Evolutionary conservation across 2,329 filamentous ascomycete species (phyloP).

Genomic region (Tolypocladium sp.): DNA sequence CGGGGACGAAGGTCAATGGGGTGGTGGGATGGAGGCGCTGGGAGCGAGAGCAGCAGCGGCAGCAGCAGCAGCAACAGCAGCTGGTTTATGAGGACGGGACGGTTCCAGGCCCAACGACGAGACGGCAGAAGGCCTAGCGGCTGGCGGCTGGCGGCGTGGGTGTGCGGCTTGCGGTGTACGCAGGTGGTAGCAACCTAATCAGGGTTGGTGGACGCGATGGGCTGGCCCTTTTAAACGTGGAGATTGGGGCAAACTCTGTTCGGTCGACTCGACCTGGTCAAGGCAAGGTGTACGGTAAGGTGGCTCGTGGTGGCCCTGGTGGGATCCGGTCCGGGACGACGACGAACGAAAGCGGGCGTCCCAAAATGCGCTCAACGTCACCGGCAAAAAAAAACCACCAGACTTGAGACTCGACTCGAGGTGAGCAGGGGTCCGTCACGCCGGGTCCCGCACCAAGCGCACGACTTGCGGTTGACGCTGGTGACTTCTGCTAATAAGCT

Average conservation of each 20-base stretch:
- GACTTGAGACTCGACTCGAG: not conserved
- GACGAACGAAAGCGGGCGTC: not conserved
- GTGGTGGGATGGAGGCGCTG: not conserved
- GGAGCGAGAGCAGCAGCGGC: not conserved
- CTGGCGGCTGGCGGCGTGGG: not conserved
- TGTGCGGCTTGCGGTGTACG: not conserved
- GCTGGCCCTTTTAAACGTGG: constrained; percentile 5
- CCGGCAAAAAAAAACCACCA: not conserved
- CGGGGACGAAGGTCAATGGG: constrained; percentile 4
- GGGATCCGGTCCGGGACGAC: not conserved
- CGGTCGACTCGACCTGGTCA: constrained; percentile 2
- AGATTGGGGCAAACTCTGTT: constrained; percentile 8
- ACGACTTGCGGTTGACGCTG: not conserved
- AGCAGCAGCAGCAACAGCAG: not conserved
- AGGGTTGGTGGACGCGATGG: constrained; percentile 1
- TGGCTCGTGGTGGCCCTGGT: not conserved
- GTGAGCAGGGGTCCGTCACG: not conserved
- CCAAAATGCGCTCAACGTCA: not conserved
- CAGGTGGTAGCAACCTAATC: not conserved
- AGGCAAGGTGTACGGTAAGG: not conserved
- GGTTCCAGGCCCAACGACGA: not conserved
- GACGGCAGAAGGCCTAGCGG: not conserved
- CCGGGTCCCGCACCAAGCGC: not conserved
- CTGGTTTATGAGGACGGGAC: not conserved
- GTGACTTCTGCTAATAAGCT: too few relatives aligned